Evolutionary conservation across 2,329 filamentous ascomycete species (phyloP), one percentile per base, ranked within the genome.

Genomic region (Rhytidhysteron rufulum): DNA sequence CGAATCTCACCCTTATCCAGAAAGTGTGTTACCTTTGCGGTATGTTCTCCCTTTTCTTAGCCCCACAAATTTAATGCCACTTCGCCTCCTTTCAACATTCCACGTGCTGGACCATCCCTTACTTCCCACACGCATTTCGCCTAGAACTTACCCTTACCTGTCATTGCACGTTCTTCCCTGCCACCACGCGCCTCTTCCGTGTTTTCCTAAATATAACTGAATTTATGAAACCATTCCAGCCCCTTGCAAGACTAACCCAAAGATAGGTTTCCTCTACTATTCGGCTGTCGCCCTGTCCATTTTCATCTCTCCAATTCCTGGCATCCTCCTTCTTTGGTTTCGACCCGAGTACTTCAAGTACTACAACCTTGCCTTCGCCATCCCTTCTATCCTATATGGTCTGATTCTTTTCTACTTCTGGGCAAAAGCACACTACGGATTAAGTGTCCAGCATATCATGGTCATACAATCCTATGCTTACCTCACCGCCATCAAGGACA

Each of bases 341-440:
- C 61, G 66, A 2, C 67, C 67, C 1, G 51, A 68, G 22, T 67
- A 60, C 54, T 67, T 70, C 51, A 64, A 65, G 45, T 70, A 66
- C 50, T 70, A 68, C 57, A 70, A 69, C 51, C 55, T 70, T n/a
- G 65, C 67, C 4, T 70, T 70, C 41, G 67, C 67, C 15, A 53
- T 69, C 6, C 67, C 67, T 1, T 67, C 60, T 3, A 58, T 70
- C 36, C 33, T 69, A 15, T 68, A 68, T 48, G 64, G 63, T 16
- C 49, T 67, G 13, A 42, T 69, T 11, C 49, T 66, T n/a, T 64
- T 69, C 42, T 60, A 65, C 4, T 57, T 61, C 41, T 70, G 67
- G 67, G 54, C 65, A 36, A 68, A 67, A 46, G 64, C 64, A 30
- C 51, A 53, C 18, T 70, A 69, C 47, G 66, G 65, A 13, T 61